Conservation (phyloP, 139 green algal species). For the Chlorella sorokiniana region DNA sequence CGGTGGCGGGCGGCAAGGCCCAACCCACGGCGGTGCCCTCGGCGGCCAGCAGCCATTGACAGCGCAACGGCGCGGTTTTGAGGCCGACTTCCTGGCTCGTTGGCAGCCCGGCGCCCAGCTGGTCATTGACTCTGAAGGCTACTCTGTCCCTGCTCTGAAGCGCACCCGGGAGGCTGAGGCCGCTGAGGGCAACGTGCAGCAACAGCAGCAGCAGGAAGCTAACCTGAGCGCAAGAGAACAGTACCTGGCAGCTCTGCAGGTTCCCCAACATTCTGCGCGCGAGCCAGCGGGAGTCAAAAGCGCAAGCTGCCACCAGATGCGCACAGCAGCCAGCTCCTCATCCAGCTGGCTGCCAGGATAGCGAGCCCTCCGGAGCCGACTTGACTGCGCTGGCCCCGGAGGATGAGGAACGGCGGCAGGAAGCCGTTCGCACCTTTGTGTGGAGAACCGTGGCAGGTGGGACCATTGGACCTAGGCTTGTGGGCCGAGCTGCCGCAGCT, state of each 20-base stretch:
- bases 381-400: background rate
- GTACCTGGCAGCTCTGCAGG: conserved; percentile 11
- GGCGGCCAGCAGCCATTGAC: too few relatives aligned
- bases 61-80: too few relatives aligned
- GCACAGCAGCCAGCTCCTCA: background rate
- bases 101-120: background rate
- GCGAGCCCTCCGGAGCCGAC: background rate
- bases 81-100: conserved; percentile 27
- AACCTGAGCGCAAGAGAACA: background rate
- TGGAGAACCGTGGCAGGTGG: conserved; percentile 38
- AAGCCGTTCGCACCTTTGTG: conserved; percentile 52
- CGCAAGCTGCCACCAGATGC: background rate
- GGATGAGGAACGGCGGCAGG: background rate
- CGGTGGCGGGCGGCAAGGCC: background rate
- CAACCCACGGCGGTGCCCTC: too few relatives aligned
- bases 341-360: background rate
- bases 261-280: background rate
- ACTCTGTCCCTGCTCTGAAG: conserved; percentile 1
- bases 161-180: conserved; percentile 8
- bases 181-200: background rate
- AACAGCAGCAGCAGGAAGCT: conserved; percentile 2
- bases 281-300: background rate
- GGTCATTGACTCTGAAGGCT: background rate
- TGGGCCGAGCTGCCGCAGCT: background rate
- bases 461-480: background rate